Evolutionary conservation across 2,329 filamentous ascomycete species (phyloP), one percentile per base, ranked within the genome.

Genomic region (Daldinia eschscholtzii): DNA sequence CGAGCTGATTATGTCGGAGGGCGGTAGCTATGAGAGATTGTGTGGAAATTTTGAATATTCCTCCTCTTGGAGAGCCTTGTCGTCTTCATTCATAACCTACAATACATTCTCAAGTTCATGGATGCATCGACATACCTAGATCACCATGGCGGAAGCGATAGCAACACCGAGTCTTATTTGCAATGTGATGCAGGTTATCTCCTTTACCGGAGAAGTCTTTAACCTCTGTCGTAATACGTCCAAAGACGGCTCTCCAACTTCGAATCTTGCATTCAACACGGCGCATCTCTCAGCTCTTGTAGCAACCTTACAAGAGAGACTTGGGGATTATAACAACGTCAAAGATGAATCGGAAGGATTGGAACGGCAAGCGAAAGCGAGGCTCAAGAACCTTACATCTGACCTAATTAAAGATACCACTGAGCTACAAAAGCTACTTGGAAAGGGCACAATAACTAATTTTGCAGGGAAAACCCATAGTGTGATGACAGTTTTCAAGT

Each of bases 1-100:
- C 46, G 20, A 50, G 46, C 44, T 48, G 44, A 28, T 28, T 50
- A 48, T 48, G 44, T 15, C 20, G 9, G 23, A 28, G 44, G 35
- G 35, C n/a, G 35, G 23, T 28, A 4, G 20, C 44, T 30, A 9
- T 48, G 44, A 48, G 44, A 48, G 13, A 10, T 48, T 48, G 23
- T 12, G 20, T 15, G 20, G 6, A 26, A 23, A 28, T 15, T 28
- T 13, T 7, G 23, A 20, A 28, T 12, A 30, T 30, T 7, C 20
- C 23, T 12, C 13, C 6, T 48, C 44, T 28, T 6, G 15, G 23
- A n/a, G 23, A 48, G 44, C 23, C 46, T 30, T 30, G 26, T 50
- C 13, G n/a, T 28, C 26, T 23, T 30, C 3, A 30, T 50, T 23
- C 1, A 6, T 26, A 5, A 13, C 5, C 9, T 33, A 33, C 20